Conservation (phyloP, 805 yeast species). For the Candida taoyuanica region DNA sequence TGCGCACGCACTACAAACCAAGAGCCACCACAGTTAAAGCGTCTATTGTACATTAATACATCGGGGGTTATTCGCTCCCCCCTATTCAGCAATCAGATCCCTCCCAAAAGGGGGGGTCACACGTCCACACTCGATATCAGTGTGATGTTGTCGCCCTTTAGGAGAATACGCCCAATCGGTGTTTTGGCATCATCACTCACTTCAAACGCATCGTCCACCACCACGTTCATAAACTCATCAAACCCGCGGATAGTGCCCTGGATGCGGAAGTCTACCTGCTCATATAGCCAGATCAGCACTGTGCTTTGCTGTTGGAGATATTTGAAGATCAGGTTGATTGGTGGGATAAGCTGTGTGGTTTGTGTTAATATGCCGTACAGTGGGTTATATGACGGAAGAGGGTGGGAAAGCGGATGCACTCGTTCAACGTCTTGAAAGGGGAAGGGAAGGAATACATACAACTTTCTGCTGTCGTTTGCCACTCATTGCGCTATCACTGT, state of each 20-base stretch:
- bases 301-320: constrained; percentile 74
- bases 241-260: constrained; percentile 88
- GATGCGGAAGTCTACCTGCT: constrained; percentile 71
- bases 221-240: constrained; percentile 94
- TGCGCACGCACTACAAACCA: too few relatives aligned
- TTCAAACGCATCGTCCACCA: constrained; percentile 59
- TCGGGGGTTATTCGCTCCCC: too few relatives aligned
- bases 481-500: constrained; percentile 27
- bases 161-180: constrained; percentile 65
- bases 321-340: constrained; percentile 86
- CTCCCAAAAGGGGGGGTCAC: too few relatives aligned
- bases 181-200: constrained; percentile 49
- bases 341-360: constrained; percentile 60
- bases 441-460: constrained; percentile 29
- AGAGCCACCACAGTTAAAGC: too few relatives aligned
- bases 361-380: constrained; percentile 6
- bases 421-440: neutral
- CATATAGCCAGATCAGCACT: constrained; percentile 87
- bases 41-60: too few relatives aligned
- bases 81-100: too few relatives aligned
- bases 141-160: constrained; percentile 94
- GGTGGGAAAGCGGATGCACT: too few relatives aligned
- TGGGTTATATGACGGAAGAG: too few relatives aligned
- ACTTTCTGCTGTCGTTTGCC: constrained; percentile 42
- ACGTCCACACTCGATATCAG: constrained; percentile 42